These are phyloP conservation scores for Perkinsus olseni DNA, from an alignment of 169 alveolate species.

Conservation along the genomic window DNA sequence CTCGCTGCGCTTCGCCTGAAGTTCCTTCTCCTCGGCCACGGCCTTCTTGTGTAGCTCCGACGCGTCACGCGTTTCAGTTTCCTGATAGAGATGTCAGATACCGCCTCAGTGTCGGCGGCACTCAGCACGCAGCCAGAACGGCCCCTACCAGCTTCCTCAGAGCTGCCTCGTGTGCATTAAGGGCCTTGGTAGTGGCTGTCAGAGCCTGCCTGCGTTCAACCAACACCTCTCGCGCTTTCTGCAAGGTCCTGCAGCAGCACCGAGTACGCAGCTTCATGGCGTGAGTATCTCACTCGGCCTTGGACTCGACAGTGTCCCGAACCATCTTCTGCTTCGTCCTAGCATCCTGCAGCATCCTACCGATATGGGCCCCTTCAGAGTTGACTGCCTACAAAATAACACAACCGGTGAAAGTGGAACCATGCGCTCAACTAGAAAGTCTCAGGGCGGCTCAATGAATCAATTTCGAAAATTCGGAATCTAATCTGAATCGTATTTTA, in stretches of 20 bases:
- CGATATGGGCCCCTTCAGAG: not conserved
- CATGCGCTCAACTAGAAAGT: no score
- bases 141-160: not conserved
- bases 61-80: not conserved
- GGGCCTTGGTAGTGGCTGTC: not conserved
- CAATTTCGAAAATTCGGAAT: no score
- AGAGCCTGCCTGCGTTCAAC: not conserved
- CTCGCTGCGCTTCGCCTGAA: not conserved
- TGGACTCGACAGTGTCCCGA: not conserved
- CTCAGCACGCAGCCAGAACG: not conserved
- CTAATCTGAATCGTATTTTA: no score
- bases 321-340: not conserved
- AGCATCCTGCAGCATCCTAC: not conserved
- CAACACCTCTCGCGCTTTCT: not conserved
- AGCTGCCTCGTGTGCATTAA: not conserved
- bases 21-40: not conserved
- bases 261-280: not conserved
- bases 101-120: not conserved
- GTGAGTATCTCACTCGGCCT: not conserved
- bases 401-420: no score
- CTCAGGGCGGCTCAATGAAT: no score
- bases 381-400: not conserved
- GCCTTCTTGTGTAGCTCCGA: not conserved
- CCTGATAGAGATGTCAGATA: not conserved
- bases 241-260: not conserved